A percentile compares a stretch with the other conserved stretches of the same genome.
Evolutionary conservation across 1,139 yeast species (phyloP).

Genomic region (Taphrina wiesneri): DNA sequence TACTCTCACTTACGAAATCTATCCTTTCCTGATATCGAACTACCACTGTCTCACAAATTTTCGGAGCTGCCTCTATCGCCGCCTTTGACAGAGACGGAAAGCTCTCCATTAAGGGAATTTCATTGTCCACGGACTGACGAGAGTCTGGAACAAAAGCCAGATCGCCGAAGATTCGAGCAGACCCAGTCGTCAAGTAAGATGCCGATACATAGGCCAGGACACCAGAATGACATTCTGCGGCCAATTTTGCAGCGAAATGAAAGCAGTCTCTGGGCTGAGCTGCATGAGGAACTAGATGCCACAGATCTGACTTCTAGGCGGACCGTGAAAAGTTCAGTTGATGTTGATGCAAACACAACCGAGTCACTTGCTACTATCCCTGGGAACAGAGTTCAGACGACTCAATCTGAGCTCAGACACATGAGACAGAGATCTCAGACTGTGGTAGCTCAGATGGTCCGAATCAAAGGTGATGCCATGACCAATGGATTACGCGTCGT

Average conservation of each 20-base stretch:
- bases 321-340: background rate
- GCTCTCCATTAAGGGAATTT: background rate
- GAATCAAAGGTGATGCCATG: background rate
- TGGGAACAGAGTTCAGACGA: background rate
- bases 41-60: background rate
- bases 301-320: background rate
- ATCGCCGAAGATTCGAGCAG: background rate
- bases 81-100: constrained; percentile 5
- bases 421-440: background rate
- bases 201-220: background rate
- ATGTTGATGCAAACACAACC: background rate
- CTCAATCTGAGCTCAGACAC: background rate
- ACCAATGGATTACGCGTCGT: background rate
- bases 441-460: background rate
- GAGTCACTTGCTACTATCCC: background rate
- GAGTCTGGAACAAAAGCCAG: background rate
- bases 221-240: background rate
- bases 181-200: background rate
- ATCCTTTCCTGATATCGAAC: background rate
- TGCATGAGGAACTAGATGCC: constrained; percentile 1
- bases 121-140: background rate
- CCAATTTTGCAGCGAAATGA: constrained; percentile 6
- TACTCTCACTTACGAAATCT: background rate
- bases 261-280: constrained; percentile 13
- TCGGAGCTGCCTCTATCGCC: background rate